phyloP scores from a whole-genome alignment of 2,329 filamentous ascomycete species.

The Monilinia aucupariae region DNA sequence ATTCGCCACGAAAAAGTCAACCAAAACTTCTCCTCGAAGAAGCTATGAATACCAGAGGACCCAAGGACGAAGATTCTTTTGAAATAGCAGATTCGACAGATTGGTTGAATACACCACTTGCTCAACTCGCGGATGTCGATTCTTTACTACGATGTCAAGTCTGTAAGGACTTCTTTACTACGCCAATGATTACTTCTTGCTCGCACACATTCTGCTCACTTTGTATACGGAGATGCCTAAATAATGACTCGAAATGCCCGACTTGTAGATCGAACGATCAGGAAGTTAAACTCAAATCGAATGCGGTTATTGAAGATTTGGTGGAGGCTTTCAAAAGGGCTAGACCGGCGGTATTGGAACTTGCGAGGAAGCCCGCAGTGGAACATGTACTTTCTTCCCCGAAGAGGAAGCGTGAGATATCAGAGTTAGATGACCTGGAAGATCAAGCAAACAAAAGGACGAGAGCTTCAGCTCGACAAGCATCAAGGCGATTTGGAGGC shows the following conservation, averaged over 20 bases:
- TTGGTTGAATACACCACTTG: conserved; percentile 68
- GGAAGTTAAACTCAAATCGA: conserved; percentile 76
- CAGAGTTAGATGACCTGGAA: conserved; percentile 31
- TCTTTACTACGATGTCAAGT: conserved; percentile 87
- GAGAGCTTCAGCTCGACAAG: conserved; percentile 48
- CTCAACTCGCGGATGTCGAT: conserved; percentile 66
- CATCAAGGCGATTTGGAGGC: conserved; percentile 30
- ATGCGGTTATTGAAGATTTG: conserved; percentile 79
- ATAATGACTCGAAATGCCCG: conserved; percentile 80
- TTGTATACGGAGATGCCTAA: conserved; percentile 83
- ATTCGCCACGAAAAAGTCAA: not conserved
- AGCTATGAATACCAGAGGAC: conserved; percentile 17
- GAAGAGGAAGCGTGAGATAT: conserved; percentile 49
- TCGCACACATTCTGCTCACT: conserved; percentile 94
- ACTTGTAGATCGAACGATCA: conserved; percentile 75
- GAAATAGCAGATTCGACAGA: conserved; percentile 74
- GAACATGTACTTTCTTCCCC: conserved; percentile 29
- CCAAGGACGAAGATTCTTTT: conserved; percentile 25
- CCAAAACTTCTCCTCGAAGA: not conserved
- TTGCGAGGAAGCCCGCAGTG: conserved; percentile 51
- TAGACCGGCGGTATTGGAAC: conserved; percentile 55
- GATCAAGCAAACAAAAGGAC: conserved; percentile 44
- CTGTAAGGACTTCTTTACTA: conserved; percentile 95
- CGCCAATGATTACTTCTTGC: conserved; percentile 91
- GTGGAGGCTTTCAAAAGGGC: conserved; percentile 70